phyloP scores from a whole-genome alignment of 140 eudicot genomes.

The Oenanthe javanica region DNA sequence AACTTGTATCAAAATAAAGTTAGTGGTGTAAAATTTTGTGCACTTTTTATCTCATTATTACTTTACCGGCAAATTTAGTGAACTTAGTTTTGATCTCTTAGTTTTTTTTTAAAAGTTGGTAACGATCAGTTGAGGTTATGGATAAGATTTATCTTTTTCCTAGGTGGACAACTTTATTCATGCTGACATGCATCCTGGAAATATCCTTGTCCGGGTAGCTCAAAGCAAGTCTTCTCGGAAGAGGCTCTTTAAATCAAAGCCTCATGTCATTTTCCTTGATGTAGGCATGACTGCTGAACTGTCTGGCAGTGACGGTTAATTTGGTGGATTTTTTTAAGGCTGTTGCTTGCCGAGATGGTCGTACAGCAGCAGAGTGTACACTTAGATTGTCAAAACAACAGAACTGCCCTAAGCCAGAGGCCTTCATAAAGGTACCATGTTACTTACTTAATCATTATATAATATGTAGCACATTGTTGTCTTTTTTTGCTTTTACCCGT shows the following conservation, averaged over 20 bases:
- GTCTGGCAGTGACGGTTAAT: background rate
- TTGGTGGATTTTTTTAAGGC: constrained; percentile 13
- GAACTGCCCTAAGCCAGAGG: constrained; percentile 12
- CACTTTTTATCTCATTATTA: background rate
- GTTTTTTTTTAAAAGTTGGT: background rate
- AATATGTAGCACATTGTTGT: background rate
- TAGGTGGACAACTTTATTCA: constrained; percentile 17
- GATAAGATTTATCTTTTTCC: background rate
- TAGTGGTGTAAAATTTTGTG: background rate
- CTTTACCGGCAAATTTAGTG: background rate
- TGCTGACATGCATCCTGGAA: constrained; percentile 18
- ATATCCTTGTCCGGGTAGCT: constrained; percentile 17
- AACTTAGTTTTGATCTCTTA: background rate
- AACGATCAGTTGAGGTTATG: background rate
- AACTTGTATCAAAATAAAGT: background rate
- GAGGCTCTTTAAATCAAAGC: constrained; percentile 12
- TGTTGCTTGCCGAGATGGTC: constrained; percentile 15
- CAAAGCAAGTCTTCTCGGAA: constrained; percentile 14
- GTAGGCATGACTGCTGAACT: constrained; percentile 18
- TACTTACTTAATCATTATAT: background rate
- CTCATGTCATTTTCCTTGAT: constrained; percentile 16
- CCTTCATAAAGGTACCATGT: constrained; percentile 4
- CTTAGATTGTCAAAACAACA: constrained; percentile 11
- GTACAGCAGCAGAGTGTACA: constrained; percentile 16
- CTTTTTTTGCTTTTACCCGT: background rate